Evolutionary conservation across 2,329 filamentous ascomycete genomes (phyloP).

Genomic region (Xylariaceae sp.): DNA sequence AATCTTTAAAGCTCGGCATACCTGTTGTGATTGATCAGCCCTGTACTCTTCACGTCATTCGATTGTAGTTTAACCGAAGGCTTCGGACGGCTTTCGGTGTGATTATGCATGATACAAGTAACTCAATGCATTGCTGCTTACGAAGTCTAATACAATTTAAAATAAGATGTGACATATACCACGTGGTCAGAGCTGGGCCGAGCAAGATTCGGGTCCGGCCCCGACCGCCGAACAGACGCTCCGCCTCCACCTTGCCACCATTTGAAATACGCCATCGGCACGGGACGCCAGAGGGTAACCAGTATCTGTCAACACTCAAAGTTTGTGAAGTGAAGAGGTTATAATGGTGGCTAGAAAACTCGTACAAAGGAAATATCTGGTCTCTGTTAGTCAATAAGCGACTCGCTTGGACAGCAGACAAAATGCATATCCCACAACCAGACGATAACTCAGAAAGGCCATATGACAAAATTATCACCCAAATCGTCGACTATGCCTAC

Average conservation of each 20-base stretch:
- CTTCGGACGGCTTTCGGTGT: constrained; percentile 12
- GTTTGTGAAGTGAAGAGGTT: constrained; percentile 7
- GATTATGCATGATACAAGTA: too few relatives aligned
- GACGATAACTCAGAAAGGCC: constrained; percentile 21
- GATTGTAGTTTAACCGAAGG: constrained; percentile 7
- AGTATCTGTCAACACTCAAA: background rate
- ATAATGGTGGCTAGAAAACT: constrained; percentile 20
- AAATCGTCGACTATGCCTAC: constrained; percentile 26
- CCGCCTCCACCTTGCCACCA: background rate
- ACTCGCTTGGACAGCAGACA: background rate
- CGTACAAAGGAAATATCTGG: background rate
- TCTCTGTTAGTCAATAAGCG: background rate
- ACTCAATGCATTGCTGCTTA: too few relatives aligned
- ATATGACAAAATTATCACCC: constrained; percentile 22
- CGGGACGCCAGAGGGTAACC: background rate
- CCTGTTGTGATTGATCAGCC: too few relatives aligned
- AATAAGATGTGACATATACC: too few relatives aligned
- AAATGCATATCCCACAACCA: constrained; percentile 18
- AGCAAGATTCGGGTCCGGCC: constrained; percentile 15
- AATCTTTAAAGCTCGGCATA: constrained; percentile 5
- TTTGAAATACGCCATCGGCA: constrained; percentile 2
- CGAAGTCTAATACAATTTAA: too few relatives aligned
- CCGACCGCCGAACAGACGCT: constrained; percentile 18
- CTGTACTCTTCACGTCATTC: too few relatives aligned
- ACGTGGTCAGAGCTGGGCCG: constrained; percentile 2